Evolutionary conservation across 129 eudicot genomes (phyloP), one percentile per base, ranked within the genome.

Genomic region (Deinandra increscens): DNA sequence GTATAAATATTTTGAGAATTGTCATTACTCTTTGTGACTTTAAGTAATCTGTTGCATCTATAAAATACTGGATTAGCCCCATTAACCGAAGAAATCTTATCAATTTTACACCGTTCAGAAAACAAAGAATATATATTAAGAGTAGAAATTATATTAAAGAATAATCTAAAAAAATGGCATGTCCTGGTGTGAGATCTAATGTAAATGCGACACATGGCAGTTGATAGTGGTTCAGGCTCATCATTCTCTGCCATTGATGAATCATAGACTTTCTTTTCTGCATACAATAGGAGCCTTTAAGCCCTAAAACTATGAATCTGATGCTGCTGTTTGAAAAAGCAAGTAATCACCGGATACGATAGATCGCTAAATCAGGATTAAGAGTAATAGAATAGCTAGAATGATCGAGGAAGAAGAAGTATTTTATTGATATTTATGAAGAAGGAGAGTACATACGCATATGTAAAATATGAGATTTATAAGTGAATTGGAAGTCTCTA

Each of bases 181-280:
- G 20, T 37, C 17, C 68, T 84, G 22, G 56, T 60, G 11, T 56
- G 81, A 9, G 81, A 82, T 74, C 82, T 76, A 46, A 54, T 84
- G 70, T 79, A 86, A 69, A 84, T 36, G 36, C 87, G 91, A 75
- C 96, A 88, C 70, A 94, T 80, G 58, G 97, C 97, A 60, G 94
- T 84, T 71, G 97, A 80, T 39, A 78, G 59, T 64, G 82, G 80
- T 19, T 82, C 91, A 14, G 69, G 43, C 55, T 74, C 85, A 70
- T 64, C 67, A 42, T 55, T 15, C 46, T 86, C 84, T 45, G 46
- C 73, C 34, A 38, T 66, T 41, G 79, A 65, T 63, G 83, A 77
- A 54, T 78, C 83, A 41, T 82, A 76, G 33, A 58, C 67, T 68
- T 88, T 85, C 19, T 13, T 51, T 70, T 64, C 66, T 23, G 77